Evolutionary conservation across 2,329 filamentous ascomycete genomes (phyloP).

Genomic region (Fonsecaea pedrosoi): DNA sequence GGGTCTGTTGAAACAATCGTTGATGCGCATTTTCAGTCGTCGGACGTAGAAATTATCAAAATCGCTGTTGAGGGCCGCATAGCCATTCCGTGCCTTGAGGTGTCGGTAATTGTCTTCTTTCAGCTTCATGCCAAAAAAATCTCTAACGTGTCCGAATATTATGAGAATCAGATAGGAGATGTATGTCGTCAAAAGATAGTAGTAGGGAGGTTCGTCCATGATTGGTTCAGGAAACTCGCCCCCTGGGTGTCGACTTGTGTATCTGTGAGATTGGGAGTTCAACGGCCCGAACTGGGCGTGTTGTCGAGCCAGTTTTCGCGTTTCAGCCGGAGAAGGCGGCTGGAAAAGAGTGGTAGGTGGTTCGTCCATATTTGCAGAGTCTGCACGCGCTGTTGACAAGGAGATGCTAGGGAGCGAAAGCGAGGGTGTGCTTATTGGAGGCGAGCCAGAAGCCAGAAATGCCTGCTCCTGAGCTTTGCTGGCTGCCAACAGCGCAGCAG

Average conservation of each 20-base stretch:
- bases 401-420: constrained; percentile 88
- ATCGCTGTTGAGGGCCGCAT: constrained; percentile 93
- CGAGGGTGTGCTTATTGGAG: constrained; percentile 72
- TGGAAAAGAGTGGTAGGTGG: constrained; percentile 82
- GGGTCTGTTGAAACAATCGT: constrained; percentile 93
- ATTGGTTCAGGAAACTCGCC: constrained; percentile 80
- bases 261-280: constrained; percentile 78
- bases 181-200: constrained; percentile 96
- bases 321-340: constrained; percentile 83
- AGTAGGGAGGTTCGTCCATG: constrained; percentile 95
- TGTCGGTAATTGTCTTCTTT: constrained; percentile 85
- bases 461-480: constrained; percentile 64
- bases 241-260: constrained; percentile 86
- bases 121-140: constrained; percentile 98
- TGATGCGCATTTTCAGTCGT: constrained; percentile 89
- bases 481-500: constrained; percentile 70
- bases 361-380: constrained; percentile 75
- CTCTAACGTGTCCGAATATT: constrained; percentile 90
- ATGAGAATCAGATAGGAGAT: constrained; percentile 97
- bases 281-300: constrained; percentile 93
- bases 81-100: constrained; percentile 82
- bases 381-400: constrained; percentile 81
- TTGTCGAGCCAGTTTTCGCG: constrained; percentile 73
- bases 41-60: constrained; percentile 99
- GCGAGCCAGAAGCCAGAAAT: constrained; percentile 67